Evolutionary conservation across 116 monocot genomes (phyloP).

Genomic region (Trichopus zeylanicus): DNA sequence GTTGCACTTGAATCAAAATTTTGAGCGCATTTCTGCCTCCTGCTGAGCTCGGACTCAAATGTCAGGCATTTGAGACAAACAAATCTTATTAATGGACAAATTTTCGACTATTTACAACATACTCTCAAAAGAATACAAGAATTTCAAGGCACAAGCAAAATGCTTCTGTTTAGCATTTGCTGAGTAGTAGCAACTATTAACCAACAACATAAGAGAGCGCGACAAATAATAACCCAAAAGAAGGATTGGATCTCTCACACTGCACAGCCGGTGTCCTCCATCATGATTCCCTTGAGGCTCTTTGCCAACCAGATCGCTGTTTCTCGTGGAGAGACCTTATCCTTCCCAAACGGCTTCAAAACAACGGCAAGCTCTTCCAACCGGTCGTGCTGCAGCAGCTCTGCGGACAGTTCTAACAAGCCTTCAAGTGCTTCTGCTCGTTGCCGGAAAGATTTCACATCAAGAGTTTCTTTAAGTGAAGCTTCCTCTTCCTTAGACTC

Average conservation of each 20-base stretch:
- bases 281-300: slow-evolving; percentile 91
- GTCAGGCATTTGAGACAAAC: not conserved
- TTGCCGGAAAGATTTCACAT: slow-evolving; percentile 75
- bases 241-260: slow-evolving; percentile 12
- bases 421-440: slow-evolving; percentile 97
- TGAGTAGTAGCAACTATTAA: not conserved
- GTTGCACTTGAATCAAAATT: too few relatives aligned
- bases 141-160: not conserved
- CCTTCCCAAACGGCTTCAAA: slow-evolving; percentile 90
- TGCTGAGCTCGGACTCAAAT: too few relatives aligned
- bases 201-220: too few relatives aligned
- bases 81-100: not conserved
- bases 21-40: too few relatives aligned
- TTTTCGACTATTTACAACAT: slow-evolving; percentile 22
- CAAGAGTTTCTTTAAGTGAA: slow-evolving; percentile 56
- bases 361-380: slow-evolving; percentile 89
- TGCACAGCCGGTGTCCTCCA: slow-evolving; percentile 29
- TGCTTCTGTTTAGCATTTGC: not conserved
- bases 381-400: slow-evolving; percentile 57
- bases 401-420: slow-evolving; percentile 86
- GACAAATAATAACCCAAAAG: not conserved
- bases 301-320: slow-evolving; percentile 98
- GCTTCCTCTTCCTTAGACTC: slow-evolving; percentile 34
- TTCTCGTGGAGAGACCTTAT: slow-evolving; percentile 92
- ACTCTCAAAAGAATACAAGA: slow-evolving; percentile 9